Conservation (phyloP, 768 basidiomycete species). For the Obba rivulosa region DNA sequence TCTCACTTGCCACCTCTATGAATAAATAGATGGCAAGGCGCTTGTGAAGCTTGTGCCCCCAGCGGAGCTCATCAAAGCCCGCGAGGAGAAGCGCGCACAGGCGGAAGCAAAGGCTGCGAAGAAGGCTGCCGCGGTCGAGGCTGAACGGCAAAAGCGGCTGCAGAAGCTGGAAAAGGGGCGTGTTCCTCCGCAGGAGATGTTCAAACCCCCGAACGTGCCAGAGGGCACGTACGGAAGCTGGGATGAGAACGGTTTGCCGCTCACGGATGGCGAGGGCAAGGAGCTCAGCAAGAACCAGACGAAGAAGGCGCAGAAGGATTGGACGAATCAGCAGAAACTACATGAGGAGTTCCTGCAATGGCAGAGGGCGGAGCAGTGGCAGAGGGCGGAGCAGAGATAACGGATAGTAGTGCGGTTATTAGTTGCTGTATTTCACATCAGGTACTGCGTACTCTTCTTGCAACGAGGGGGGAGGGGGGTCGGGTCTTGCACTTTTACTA, state of each 20-base stretch:
- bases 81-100: constrained; percentile 82
- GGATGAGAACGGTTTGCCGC: constrained; percentile 81
- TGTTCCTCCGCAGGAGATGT: constrained; percentile 68
- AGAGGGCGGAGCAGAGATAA: background rate
- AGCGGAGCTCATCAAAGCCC: constrained; percentile 70
- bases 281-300: constrained; percentile 75
- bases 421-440: too few relatives aligned
- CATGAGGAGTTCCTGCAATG: constrained; percentile 73
- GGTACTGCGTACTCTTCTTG: too few relatives aligned
- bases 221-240: constrained; percentile 76
- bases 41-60: constrained; percentile 89
- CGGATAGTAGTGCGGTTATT: background rate
- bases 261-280: constrained; percentile 78
- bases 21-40: constrained; percentile 82
- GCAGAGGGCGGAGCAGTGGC: constrained; percentile 24
- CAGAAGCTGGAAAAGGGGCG: constrained; percentile 86
- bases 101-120: constrained; percentile 72
- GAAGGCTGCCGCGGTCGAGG: constrained; percentile 66
- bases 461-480: too few relatives aligned
- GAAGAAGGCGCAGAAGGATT: constrained; percentile 78
- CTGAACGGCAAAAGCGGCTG: constrained; percentile 59
- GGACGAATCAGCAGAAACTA: constrained; percentile 65
- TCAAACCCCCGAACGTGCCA: constrained; percentile 73
- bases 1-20: background rate
- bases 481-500: too few relatives aligned